Conservation (phyloP, 1,284 basidiomycete species). For the Volvariella surrecta region DNA sequence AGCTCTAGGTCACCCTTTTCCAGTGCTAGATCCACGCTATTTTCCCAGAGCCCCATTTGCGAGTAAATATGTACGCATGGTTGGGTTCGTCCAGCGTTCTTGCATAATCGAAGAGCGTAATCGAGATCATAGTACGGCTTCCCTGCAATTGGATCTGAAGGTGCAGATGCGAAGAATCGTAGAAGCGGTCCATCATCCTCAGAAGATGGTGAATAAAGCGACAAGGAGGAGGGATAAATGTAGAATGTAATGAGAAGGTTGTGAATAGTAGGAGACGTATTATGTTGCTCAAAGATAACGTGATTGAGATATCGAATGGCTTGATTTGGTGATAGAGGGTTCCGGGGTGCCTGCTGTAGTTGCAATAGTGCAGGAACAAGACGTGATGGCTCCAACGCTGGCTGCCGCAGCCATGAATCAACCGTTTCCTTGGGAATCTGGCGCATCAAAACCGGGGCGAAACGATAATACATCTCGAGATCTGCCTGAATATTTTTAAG, state of each 20-base stretch:
- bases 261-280: conserved; percentile 83
- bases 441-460: conserved; percentile 82
- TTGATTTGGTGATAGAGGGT: conserved; percentile 71
- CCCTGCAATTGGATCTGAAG: conserved; percentile 74
- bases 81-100: conserved; percentile 72
- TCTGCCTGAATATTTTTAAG: too few species aligned
- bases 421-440: conserved; percentile 85
- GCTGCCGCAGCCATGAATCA: conserved; percentile 85
- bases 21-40: conserved; percentile 91
- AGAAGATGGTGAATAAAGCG: conserved; percentile 16
- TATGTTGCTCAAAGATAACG: conserved; percentile 72
- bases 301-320: conserved; percentile 85
- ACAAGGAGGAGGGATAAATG: conserved; percentile 39
- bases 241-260: conserved; percentile 91
- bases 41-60: conserved; percentile 96
- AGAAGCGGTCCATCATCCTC: conserved; percentile 78
- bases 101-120: conserved; percentile 91
- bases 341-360: conserved; percentile 60
- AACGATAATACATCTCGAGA: conserved; percentile 90
- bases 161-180: conserved; percentile 80
- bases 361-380: conserved; percentile 89
- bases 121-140: conserved; percentile 96
- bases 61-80: conserved; percentile 96
- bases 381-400: conserved; percentile 71
- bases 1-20: conserved; percentile 90